Percentiles rank a stretch among this genome's conserved stretches.
Evolutionary conservation across 2,329 filamentous ascomycete species (phyloP).

Genomic region (Fusarium sp.): DNA sequence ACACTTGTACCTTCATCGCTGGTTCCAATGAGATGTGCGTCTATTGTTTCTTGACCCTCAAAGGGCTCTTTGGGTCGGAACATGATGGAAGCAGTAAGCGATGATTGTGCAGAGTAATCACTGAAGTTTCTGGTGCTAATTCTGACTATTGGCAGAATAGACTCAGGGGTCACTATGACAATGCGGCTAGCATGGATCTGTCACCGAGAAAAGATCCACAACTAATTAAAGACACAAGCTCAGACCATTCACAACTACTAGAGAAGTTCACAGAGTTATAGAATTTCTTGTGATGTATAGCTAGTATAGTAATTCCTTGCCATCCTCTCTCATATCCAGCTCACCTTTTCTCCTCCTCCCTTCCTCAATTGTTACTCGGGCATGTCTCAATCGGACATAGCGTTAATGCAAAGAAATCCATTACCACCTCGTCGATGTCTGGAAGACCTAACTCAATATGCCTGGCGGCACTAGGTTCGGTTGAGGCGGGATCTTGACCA

Average conservation of each 20-base stretch:
- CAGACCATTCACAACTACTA: neutral
- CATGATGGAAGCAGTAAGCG: neutral
- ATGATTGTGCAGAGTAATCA: too few species aligned
- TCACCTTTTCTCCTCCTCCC: neutral
- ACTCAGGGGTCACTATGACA: neutral
- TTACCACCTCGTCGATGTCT: neutral
- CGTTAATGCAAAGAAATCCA: fast-evolving
- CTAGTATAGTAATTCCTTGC: neutral
- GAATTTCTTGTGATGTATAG: neutral
- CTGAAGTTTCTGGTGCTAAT: too few species aligned
- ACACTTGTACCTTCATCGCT: neutral
- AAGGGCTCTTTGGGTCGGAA: neutral
- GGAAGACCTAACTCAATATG: neutral
- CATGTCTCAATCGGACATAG: neutral
- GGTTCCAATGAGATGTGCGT: neutral
- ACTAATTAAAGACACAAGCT: neutral
- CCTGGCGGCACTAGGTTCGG: neutral
- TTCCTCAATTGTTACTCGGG: neutral
- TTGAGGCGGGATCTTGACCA: too few species aligned
- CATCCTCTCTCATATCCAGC: neutral
- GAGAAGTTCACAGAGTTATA: too few species aligned
- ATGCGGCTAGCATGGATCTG: neutral
- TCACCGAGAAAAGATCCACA: neutral
- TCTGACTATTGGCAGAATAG: too few species aligned
- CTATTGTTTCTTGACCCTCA: neutral